Evolutionary conservation across 2,329 filamentous ascomycete genomes (phyloP).

Genomic region (Plenodomus lindquistii): DNA sequence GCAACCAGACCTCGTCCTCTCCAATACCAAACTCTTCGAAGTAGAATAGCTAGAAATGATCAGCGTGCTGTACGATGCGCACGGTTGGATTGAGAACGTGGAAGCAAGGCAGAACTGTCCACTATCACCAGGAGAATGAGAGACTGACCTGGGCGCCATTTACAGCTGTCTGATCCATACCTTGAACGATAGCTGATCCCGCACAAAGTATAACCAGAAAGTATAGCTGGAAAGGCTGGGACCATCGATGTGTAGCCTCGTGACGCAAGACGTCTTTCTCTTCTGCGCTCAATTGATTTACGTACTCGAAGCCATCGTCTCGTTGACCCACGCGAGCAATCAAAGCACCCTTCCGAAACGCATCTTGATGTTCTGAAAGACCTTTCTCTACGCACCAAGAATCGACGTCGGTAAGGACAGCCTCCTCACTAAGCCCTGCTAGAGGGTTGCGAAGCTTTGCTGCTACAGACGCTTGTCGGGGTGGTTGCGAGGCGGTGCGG

Average conservation of each 20-base stretch:
- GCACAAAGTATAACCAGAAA: slow-evolving; percentile 68
- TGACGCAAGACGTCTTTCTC: slow-evolving; percentile 62
- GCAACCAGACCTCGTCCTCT: slow-evolving; percentile 29
- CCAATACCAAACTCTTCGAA: slow-evolving; percentile 33
- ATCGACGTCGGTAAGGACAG: slow-evolving; percentile 59
- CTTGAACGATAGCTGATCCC: slow-evolving; percentile 71
- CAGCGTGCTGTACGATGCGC: background rate
- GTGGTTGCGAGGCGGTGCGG: slow-evolving; percentile 5
- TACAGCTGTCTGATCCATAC: slow-evolving; percentile 46
- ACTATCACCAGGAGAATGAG: background rate
- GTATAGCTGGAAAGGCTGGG: slow-evolving; percentile 68
- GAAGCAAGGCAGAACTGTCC: background rate
- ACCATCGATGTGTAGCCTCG: slow-evolving; percentile 70
- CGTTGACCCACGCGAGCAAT: slow-evolving; percentile 51
- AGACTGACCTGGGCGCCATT: slow-evolving; percentile 35
- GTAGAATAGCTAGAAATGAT: slow-evolving; percentile 28
- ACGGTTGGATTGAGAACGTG: too few species aligned
- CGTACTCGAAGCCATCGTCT: slow-evolving; percentile 53
- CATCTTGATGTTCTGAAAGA: slow-evolving; percentile 53
- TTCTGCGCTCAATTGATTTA: slow-evolving; percentile 55
- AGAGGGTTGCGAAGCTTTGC: slow-evolving; percentile 58
- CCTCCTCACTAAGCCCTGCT: slow-evolving; percentile 55
- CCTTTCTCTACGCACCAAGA: slow-evolving; percentile 57
- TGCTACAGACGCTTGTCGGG: slow-evolving; percentile 26
- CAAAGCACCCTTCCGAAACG: slow-evolving; percentile 57